Conservation (phyloP, 2,329 filamentous ascomycete genomes). For the Ophiostoma ulmi region DNA sequence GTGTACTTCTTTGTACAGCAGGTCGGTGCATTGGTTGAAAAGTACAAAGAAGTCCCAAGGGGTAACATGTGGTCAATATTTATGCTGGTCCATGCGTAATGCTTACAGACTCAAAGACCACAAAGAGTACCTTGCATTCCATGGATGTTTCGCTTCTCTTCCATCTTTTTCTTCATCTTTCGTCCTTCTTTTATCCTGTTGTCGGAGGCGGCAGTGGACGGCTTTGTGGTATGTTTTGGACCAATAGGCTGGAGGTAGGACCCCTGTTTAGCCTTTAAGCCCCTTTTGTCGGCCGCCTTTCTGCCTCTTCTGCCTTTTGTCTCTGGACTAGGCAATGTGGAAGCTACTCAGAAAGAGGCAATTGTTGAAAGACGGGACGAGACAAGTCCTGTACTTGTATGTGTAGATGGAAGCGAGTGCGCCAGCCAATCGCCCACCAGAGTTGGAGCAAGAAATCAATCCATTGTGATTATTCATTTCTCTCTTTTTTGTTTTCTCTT, state of each 20-base stretch:
- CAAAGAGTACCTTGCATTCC: background rate
- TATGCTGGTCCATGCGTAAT: background rate
- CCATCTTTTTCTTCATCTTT: background rate
- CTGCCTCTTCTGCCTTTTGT: background rate
- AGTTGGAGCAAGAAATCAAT: too few species aligned
- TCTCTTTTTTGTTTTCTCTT: background rate
- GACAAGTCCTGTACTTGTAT: background rate
- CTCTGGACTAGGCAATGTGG: background rate
- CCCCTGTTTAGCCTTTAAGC: slow-evolving; percentile 19
- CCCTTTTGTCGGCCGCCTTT: slow-evolving; percentile 17
- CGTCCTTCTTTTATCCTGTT: background rate
- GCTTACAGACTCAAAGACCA: background rate
- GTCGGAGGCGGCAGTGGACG: slow-evolving; percentile 1
- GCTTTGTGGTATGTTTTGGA: slow-evolving; percentile 8
- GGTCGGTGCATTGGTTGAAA: background rate
- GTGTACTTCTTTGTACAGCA: background rate
- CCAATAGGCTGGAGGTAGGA: slow-evolving; percentile 11
- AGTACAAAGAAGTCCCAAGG: slow-evolving; percentile 10
- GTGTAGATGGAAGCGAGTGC: too few species aligned
- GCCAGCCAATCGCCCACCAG: too few species aligned
- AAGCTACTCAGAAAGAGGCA: background rate
- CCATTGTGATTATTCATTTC: background rate
- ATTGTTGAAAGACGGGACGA: background rate
- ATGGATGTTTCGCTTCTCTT: background rate
- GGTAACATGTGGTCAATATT: background rate